Evolutionary conservation across 371 early-diverging fungal genomes (phyloP).

Genomic region (Circinella minor): DNA sequence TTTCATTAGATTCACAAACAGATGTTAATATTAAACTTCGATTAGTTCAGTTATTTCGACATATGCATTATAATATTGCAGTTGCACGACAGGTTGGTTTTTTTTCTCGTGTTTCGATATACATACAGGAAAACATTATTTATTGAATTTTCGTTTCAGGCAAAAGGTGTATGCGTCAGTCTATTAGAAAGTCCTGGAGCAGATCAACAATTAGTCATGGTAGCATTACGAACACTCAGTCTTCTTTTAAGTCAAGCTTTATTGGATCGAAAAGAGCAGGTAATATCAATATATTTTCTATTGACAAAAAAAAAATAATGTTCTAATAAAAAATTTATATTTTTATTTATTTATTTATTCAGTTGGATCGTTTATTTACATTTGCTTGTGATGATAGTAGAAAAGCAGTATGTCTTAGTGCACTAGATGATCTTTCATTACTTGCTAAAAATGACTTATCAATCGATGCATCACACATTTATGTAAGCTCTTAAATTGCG

Average conservation of each 20-base stretch:
- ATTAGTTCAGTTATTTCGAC: slow-evolving; percentile 58
- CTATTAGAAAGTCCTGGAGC: slow-evolving; percentile 43
- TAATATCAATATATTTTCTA: not conserved
- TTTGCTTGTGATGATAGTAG: slow-evolving; percentile 40
- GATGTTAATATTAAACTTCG: slow-evolving; percentile 43
- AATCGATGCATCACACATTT: slow-evolving; percentile 34
- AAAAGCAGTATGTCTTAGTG: slow-evolving; percentile 30
- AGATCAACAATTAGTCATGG: slow-evolving; percentile 45
- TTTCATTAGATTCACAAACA: slow-evolving; percentile 17
- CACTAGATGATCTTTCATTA: slow-evolving; percentile 36
- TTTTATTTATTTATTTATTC: not conserved
- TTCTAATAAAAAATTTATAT: not conserved
- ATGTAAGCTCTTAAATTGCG: slow-evolving; percentile 21
- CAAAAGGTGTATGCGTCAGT: slow-evolving; percentile 49
- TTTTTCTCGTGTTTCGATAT: not conserved
- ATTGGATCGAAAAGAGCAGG: slow-evolving; percentile 56
- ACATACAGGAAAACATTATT: not conserved
- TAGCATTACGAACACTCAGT: slow-evolving; percentile 53
- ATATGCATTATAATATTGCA: slow-evolving; percentile 64
- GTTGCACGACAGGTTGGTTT: slow-evolving; percentile 46
- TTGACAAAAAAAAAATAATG: not conserved
- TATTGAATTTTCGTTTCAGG: slow-evolving; percentile 24
- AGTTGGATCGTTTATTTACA: slow-evolving; percentile 24
- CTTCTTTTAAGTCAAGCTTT: slow-evolving; percentile 51
- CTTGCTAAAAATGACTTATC: slow-evolving; percentile 37